Evolutionary conservation across 257 asterid genomes (phyloP), one percentile per base, ranked within the genome.

Genomic region (Echium plantagineum): DNA sequence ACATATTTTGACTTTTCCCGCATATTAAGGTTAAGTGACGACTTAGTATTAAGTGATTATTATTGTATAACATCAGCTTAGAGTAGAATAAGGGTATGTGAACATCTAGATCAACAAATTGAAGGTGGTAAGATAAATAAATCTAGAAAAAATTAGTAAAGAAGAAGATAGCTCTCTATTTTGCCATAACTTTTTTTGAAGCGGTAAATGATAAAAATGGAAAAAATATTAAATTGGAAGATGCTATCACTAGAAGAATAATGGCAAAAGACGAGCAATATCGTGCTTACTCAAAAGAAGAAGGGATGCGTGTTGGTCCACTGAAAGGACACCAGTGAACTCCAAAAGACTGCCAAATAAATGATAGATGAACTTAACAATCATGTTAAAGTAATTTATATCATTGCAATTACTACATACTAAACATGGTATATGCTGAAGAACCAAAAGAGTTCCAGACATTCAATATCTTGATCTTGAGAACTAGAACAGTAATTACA

Each of bases 271-370:
- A 42, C 0, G 17, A 10, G 49, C 49, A 42, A 42, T 42, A 42
- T 57, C 57, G 65, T 69, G 72, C 96, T 78, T 79, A 89, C 96
- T 89, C 94, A 59, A 78, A 85, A 59, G 90, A 80, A 59, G 94
- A 70, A 67, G 86, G 94, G 38, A 83, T 74, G 69, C 94, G 83
- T 49, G 95, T 71, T 69, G 83, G 65, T 53, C 94, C 89, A 64
- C 79, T 81, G 76, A 83, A 80, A 20, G 96, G 96, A 72, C 96
- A 89, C 96, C 96, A 89, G 64, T 88, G 96, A 63, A 88, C 85
- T 73, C 96, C 96, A 85, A 85, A 77, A 63, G 96, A 80, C 95
- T 89, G 94, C 80, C 76, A 67, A 65, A 42, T 1, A 70, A 76
- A 22, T 49, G 69, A 71, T 21, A 69, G 46, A 35, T 35, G 12